Evolutionary conservation across 768 basidiomycete genomes (phyloP).

Genomic region (Boletus sp.): DNA sequence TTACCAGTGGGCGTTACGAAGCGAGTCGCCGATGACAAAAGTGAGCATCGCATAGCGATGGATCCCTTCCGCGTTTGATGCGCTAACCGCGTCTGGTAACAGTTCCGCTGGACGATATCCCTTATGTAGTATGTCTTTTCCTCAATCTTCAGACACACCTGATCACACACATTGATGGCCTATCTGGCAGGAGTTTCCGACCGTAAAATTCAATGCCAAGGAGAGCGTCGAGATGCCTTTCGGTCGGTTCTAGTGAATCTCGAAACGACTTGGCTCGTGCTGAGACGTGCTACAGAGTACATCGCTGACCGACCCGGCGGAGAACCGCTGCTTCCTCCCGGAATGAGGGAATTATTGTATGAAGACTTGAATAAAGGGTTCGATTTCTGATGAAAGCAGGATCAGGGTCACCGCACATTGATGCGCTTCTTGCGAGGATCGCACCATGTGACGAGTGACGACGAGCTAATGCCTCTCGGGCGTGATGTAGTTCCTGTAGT

Average conservation of each 20-base stretch:
- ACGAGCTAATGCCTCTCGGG: too few species aligned
- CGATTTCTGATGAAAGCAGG: conserved; percentile 39
- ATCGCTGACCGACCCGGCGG: conserved; percentile 43
- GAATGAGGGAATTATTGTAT: conserved; percentile 84
- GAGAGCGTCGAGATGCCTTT: conserved; percentile 99
- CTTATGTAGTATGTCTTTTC: conserved; percentile 55
- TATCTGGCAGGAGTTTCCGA: conserved; percentile 74
- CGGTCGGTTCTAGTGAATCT: conserved; percentile 46
- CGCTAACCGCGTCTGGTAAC: not conserved
- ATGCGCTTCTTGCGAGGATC: not conserved
- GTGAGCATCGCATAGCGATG: conserved; percentile 34
- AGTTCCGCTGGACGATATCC: conserved; percentile 70
- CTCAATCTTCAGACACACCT: not conserved
- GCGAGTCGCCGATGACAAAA: conserved; percentile 69
- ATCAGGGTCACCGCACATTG: not conserved
- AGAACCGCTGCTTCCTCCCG: conserved; percentile 78
- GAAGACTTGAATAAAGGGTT: conserved; percentile 87
- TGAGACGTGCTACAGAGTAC: conserved; percentile 39
- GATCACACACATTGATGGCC: not conserved
- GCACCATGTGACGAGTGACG: too few species aligned
- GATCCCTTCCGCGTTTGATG: not conserved
- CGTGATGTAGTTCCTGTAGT: too few species aligned
- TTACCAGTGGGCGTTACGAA: conserved; percentile 92
- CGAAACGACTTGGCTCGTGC: not conserved
- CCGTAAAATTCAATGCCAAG: conserved; percentile 79